Conservation (phyloP, 495 filamentous ascomycete genomes). For the Penicillium pulvis region DNA sequence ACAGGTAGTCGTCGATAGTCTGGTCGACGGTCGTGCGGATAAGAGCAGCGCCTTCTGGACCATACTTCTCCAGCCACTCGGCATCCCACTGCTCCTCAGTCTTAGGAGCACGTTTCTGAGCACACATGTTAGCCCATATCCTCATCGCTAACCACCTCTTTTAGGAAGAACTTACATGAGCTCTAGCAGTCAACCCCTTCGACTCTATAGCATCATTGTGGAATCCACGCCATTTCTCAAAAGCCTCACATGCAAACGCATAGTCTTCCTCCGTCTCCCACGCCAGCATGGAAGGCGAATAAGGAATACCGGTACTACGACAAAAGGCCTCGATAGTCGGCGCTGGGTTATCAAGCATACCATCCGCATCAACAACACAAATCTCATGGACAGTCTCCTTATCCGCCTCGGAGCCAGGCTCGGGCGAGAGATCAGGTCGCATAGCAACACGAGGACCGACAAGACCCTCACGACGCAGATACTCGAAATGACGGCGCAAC, state of each 20-base stretch:
- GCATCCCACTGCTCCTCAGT: constrained; percentile 70
- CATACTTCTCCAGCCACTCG: constrained; percentile 83
- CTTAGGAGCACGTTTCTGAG: constrained; percentile 58
- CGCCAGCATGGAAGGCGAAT: constrained; percentile 68
- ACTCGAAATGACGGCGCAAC: constrained; percentile 82
- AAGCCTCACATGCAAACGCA: constrained; percentile 61
- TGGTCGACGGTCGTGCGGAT: constrained; percentile 77
- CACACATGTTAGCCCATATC: neutral
- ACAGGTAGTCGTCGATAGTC: constrained; percentile 85
- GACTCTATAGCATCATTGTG: constrained; percentile 91
- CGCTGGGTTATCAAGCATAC: constrained; percentile 80
- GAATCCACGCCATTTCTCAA: constrained; percentile 97
- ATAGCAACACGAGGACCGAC: constrained; percentile 64
- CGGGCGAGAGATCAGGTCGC: constrained; percentile 29
- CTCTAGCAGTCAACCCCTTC: constrained; percentile 67
- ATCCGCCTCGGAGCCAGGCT: constrained; percentile 11
- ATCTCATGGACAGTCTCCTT: constrained; percentile 54
- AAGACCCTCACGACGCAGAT: constrained; percentile 60
- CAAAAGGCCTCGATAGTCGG: constrained; percentile 77
- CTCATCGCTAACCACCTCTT: neutral
- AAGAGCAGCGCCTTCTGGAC: constrained; percentile 69
- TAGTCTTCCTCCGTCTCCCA: constrained; percentile 80
- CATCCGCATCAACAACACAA: constrained; percentile 93
- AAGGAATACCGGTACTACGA: constrained; percentile 72
- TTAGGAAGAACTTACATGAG: constrained; percentile 60